phyloP scores from a whole-genome alignment of 495 filamentous ascomycete genomes.

The Penicillium diatomitis region DNA sequence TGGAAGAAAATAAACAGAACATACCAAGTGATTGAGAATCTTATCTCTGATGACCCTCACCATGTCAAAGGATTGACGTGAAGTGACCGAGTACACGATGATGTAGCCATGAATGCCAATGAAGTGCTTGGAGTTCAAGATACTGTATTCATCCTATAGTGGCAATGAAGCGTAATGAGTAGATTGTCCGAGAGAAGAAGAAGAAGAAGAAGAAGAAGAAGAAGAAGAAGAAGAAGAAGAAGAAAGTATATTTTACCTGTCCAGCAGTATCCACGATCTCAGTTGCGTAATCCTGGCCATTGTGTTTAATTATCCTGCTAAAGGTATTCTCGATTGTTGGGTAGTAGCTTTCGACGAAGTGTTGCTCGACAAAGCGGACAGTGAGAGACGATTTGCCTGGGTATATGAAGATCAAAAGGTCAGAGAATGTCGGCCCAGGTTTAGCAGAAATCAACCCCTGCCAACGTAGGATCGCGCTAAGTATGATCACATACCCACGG shows the following conservation, averaged over 20 bases:
- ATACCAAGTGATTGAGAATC: slow-evolving; percentile 89
- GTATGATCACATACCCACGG: slow-evolving; percentile 62
- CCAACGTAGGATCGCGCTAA: no score
- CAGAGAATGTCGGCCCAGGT: not conserved
- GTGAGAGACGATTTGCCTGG: slow-evolving; percentile 96
- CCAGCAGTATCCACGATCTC: slow-evolving; percentile 99
- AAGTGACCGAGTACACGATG: slow-evolving; percentile 92
- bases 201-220: no score
- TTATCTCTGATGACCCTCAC: slow-evolving; percentile 90
- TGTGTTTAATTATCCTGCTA: slow-evolving; percentile 84
- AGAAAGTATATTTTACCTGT: slow-evolving; percentile 52
- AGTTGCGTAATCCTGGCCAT: slow-evolving; percentile 86
- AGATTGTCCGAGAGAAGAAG: no score
- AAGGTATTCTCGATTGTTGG: slow-evolving; percentile 99
- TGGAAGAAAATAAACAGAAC: no score
- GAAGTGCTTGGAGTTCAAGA: slow-evolving; percentile 96
- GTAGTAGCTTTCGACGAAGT: slow-evolving; percentile 98
- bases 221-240: not conserved
- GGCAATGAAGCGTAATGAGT: no score
- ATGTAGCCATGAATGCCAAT: slow-evolving; percentile 99
- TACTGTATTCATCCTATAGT: slow-evolving; percentile 88
- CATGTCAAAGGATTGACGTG: slow-evolving; percentile 94
- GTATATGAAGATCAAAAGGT: not conserved
- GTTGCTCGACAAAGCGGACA: slow-evolving; percentile 93
- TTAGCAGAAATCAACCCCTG: no score